Base-by-base conservation (phyloP, 345 rosid species). In the Salix koriyanagi region DNA sequence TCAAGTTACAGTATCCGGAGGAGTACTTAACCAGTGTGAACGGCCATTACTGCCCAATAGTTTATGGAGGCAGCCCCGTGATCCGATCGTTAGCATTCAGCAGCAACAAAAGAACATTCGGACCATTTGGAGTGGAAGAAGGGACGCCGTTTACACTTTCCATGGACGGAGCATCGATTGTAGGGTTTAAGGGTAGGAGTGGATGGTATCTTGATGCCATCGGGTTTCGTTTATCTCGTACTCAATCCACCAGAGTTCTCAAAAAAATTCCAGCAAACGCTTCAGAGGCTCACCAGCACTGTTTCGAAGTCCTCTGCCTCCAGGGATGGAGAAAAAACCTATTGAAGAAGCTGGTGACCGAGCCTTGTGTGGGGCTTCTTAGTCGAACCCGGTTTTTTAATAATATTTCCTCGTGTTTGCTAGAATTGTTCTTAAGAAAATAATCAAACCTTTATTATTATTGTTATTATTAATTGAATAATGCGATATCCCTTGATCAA, bases 151-250 rank as follows among this genome's bases (percentile, higher is more conserved):
- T 92, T 68, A 80, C 83, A 54, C 86, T 91, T 78, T 76, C 88
- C 1, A 76, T 85, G 60, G 89, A 89, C 12, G 90, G 93, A 75
- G 87, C 86, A 8, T 81, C 80, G 12, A 81, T 94, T 34, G 90
- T 89, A 6, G 97, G 94, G 16, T 83, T 94, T 44, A 86, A 81
- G 67, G 94, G 91, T 32, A 86, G 94, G 70, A 76, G 90, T 34
- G 95, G 91, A 58, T 91, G 96, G 97, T 89, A 87, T 81, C 80
- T 92, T 30, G 95, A 94, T 75, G 80, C 92, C 15, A 80, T 94
- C 46, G 92, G 92, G 8, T 89, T 94, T 73, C 85, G 78, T 25
- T 65, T 94, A 30, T 85, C 87, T 41, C 87, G 69, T 39, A 79
- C 79, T 70, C 90, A 78, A 32, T 77, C 92, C 2, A 26, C 85